These are phyloP conservation scores for Parastagonospora nodorum DNA, from an alignment of 2,329 filamentous ascomycete genomes.

Conservation along the genomic window DNA sequence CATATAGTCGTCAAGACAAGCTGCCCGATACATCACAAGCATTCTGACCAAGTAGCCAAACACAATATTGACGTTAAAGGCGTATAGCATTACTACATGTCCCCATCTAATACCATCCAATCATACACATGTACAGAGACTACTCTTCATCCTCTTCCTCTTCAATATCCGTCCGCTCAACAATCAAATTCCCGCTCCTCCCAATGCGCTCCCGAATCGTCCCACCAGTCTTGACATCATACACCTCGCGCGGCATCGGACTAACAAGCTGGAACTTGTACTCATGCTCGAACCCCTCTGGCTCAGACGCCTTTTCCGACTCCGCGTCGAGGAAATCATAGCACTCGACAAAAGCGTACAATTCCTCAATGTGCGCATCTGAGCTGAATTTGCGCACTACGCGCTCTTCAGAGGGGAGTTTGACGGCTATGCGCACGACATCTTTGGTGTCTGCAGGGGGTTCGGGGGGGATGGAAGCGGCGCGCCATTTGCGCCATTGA, in stretches of 20 bases:
- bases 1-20: no score
- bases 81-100: no score
- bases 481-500: constrained; percentile 84
- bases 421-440: constrained; percentile 65
- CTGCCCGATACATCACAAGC: no score
- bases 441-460: constrained; percentile 68
- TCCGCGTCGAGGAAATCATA: constrained; percentile 65
- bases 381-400: constrained; percentile 76
- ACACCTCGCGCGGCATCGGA: constrained; percentile 82
- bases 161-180: constrained; percentile 70
- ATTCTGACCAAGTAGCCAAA: no score
- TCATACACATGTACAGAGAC: no score
- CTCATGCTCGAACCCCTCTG: constrained; percentile 74
- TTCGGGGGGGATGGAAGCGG: constrained; percentile 68
- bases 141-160: constrained; percentile 52
- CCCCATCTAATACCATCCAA: no score
- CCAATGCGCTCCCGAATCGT: constrained; percentile 77
- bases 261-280: constrained; percentile 87
- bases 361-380: constrained; percentile 77
- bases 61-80: no score
- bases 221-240: constrained; percentile 68
- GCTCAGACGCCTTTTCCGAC: constrained; percentile 52
- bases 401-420: constrained; percentile 62
- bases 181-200: constrained; percentile 83
- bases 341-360: constrained; percentile 97